These are phyloP conservation scores for Metroxylon sagu DNA, from an alignment of 176 grass and related monocot species.

Conservation along the genomic window DNA sequence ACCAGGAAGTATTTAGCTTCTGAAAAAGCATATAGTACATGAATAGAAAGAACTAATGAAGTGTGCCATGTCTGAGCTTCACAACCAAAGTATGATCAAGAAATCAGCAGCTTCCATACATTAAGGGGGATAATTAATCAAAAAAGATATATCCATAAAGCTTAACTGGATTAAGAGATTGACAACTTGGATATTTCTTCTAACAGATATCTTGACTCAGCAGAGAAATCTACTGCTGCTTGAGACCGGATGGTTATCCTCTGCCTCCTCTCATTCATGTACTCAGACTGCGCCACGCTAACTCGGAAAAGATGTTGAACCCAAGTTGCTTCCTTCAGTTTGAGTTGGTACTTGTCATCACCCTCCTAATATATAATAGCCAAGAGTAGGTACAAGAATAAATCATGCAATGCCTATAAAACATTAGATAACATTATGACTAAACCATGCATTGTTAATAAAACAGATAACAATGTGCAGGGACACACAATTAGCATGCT, in stretches of 20 bases:
- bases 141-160: not conserved
- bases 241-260: constrained; percentile 68
- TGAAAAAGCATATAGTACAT: no score
- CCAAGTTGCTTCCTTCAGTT: constrained; percentile 84
- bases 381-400: not conserved
- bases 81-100: no score
- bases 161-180: constrained; percentile 13
- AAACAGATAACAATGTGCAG: no score
- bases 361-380: constrained; percentile 45
- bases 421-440: no score
- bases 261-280: constrained; percentile 79
- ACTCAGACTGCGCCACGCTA: constrained; percentile 52
- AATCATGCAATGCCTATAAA: not conserved
- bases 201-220: constrained; percentile 62
- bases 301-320: constrained; percentile 70
- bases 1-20: no score
- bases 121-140: no score
- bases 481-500: no score
- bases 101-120: no score
- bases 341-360: constrained; percentile 64
- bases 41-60: no score
- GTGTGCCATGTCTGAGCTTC: no score
- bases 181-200: constrained; percentile 77
- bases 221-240: constrained; percentile 44
- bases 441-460: no score